Evolutionary conservation across 306 rosid genomes (phyloP).

Genomic region (Vigna angularis): DNA sequence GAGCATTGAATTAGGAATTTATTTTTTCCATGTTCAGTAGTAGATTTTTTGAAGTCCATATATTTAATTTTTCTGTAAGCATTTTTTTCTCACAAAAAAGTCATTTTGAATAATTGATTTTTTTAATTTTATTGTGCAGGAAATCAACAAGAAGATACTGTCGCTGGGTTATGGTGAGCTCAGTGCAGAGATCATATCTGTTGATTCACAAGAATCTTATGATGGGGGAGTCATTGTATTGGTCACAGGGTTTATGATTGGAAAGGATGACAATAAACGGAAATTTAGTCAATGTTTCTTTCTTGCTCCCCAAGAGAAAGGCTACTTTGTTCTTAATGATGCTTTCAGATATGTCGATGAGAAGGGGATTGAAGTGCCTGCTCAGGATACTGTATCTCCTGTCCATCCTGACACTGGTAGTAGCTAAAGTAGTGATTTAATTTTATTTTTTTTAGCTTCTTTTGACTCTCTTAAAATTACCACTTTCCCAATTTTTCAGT

Average conservation of each 20-base stretch:
- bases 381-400: constrained; percentile 50
- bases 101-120: background rate
- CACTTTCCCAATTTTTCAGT: constrained; percentile 25
- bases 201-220: constrained; percentile 87
- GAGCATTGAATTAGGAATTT: background rate
- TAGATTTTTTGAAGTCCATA: background rate
- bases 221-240: constrained; percentile 81
- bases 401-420: constrained; percentile 58
- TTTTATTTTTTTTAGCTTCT: background rate
- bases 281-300: constrained; percentile 87
- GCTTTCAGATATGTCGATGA: constrained; percentile 83
- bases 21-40: background rate
- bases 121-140: constrained; percentile 55
- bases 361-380: constrained; percentile 46
- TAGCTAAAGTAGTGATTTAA: constrained; percentile 12
- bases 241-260: constrained; percentile 83
- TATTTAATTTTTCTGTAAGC: background rate
- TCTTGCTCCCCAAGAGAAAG: constrained; percentile 94
- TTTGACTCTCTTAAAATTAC: constrained; percentile 8
- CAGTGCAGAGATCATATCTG: constrained; percentile 65
- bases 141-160: constrained; percentile 78
- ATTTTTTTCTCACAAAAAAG: background rate
- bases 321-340: constrained; percentile 89
- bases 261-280: constrained; percentile 59
- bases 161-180: constrained; percentile 66